Evolutionary conservation across 2,329 filamentous ascomycete genomes (phyloP).

Genomic region (Monosporascus sp.): DNA sequence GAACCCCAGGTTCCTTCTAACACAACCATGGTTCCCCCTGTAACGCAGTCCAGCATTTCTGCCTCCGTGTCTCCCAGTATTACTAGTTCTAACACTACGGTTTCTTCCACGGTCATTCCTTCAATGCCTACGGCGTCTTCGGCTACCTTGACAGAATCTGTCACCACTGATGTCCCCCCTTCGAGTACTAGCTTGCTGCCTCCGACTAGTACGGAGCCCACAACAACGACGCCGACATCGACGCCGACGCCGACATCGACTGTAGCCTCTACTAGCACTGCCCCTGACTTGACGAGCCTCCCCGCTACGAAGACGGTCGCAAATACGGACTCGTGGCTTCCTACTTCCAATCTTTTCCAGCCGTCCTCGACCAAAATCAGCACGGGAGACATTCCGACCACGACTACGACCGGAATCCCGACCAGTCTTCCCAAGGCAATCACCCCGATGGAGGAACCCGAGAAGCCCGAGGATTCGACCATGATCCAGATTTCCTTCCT

Average conservation of each 20-base stretch:
- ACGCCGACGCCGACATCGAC: slow-evolving; percentile 8
- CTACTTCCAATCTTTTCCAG: slow-evolving; percentile 57
- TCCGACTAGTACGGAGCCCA: slow-evolving; percentile 5
- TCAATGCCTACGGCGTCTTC: slow-evolving; percentile 2
- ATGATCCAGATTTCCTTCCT: slow-evolving; percentile 82
- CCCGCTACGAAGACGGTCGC: slow-evolving; percentile 37
- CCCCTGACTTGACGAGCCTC: slow-evolving; percentile 30
- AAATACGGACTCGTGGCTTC: slow-evolving; percentile 43
- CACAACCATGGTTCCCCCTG: background rate
- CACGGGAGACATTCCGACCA: slow-evolving; percentile 32
- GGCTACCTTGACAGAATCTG: slow-evolving; percentile 5
- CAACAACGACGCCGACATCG: slow-evolving; percentile 8
- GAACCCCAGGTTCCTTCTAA: slow-evolving; percentile 6
- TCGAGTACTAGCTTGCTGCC: slow-evolving; percentile 2
- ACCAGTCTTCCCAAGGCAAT: slow-evolving; percentile 69
- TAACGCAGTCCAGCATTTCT: background rate
- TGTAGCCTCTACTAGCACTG: slow-evolving; percentile 10
- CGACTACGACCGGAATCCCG: slow-evolving; percentile 51
- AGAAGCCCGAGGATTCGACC: slow-evolving; percentile 57
- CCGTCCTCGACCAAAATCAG: slow-evolving; percentile 36
- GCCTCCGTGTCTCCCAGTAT: slow-evolving; percentile 2
- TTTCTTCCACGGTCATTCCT: background rate
- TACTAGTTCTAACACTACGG: background rate
- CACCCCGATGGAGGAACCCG: slow-evolving; percentile 52
- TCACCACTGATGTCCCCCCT: slow-evolving; percentile 1